Evolutionary conservation across 495 filamentous ascomycete species (phyloP).

Genomic region (Pseudomonodictys pantanalensis): DNA sequence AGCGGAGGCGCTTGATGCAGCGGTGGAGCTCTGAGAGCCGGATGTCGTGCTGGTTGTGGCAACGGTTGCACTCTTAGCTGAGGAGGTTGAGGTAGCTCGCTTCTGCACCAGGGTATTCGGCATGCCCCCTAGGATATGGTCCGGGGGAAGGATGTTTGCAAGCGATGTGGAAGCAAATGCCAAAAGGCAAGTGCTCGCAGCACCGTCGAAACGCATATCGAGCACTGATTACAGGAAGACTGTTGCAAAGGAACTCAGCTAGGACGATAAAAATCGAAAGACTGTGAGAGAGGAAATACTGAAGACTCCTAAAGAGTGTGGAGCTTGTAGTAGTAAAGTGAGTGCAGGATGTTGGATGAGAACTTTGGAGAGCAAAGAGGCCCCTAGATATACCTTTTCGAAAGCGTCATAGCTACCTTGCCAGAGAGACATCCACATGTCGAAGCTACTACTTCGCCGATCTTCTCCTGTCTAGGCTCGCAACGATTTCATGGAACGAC

Average conservation of each 20-base stretch:
- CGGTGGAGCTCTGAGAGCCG: no score
- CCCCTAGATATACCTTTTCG: conserved; percentile 7
- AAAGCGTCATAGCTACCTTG: not conserved
- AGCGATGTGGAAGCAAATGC: conserved; percentile 22
- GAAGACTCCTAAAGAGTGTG: no score
- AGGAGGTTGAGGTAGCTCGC: conserved; percentile 17
- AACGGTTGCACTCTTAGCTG: no score
- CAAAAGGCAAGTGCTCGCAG: conserved; percentile 15
- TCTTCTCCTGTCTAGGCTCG: no score
- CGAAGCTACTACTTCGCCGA: no score
- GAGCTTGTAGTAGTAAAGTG: no score
- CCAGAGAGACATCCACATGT: no score
- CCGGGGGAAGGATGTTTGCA: conserved; percentile 14
- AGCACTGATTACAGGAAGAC: not conserved
- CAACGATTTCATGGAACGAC: no score
- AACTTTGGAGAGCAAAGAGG: no score
- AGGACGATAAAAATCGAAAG: not conserved
- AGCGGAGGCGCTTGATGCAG: no score
- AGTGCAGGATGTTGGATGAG: no score
- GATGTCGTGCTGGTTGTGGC: no score
- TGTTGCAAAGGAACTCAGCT: not conserved
- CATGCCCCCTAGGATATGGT: conserved; percentile 16
- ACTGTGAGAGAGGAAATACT: not conserved
- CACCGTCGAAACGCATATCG: conserved; percentile 16
- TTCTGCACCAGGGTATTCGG: not conserved